Evolutionary conservation across 768 basidiomycete species (phyloP).

Genomic region (Gloeopeniophorella convolvens): DNA sequence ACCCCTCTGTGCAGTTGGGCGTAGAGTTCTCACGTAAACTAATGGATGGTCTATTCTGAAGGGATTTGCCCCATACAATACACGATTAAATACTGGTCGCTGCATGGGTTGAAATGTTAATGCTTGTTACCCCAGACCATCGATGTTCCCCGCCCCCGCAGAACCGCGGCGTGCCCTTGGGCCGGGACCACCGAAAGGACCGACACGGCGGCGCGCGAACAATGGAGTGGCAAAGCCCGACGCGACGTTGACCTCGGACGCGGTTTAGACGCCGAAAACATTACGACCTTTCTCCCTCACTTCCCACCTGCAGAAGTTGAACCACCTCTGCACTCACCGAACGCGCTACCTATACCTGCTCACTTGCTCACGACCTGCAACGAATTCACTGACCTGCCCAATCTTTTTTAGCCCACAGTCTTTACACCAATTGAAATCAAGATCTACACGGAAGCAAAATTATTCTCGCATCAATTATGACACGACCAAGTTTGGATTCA

Average conservation of each 20-base stretch:
- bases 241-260: too few species aligned
- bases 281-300: background rate
- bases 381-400: constrained; percentile 5
- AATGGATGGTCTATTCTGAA: constrained; percentile 61
- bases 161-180: too few species aligned
- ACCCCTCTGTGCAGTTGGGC: constrained; percentile 55
- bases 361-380: constrained; percentile 2
- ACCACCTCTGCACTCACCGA: background rate
- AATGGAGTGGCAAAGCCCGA: too few species aligned
- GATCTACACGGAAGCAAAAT: background rate
- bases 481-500: constrained; percentile 11
- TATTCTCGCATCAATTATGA: constrained; percentile 5
- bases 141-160: too few species aligned
- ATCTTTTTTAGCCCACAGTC: constrained; percentile 7
- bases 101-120: too few species aligned
- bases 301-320: constrained; percentile 6
- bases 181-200: too few species aligned
- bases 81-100: background rate
- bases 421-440: background rate
- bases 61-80: background rate
- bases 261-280: constrained; percentile 6
- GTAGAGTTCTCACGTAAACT: constrained; percentile 85
- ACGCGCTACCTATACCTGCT: background rate
- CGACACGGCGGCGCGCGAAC: too few species aligned
- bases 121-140: too few species aligned